Evolutionary conservation across 1,284 basidiomycete genomes (phyloP), one percentile per base, ranked within the genome.

Genomic region (Cerrena zonata): DNA sequence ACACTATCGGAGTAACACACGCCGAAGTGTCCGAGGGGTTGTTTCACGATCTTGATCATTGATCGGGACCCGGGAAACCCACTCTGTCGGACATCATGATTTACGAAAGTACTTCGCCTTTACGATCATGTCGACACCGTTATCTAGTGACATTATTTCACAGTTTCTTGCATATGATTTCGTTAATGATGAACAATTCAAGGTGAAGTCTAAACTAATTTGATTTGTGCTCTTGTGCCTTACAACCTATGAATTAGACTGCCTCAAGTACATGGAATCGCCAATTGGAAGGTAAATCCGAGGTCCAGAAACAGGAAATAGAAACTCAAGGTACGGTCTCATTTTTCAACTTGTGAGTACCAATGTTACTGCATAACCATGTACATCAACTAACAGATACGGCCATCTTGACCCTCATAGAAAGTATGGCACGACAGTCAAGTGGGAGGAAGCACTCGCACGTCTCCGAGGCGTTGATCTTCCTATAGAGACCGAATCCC

Each of bases 261-360:
- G n/a, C n/a, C n/a, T n/a, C n/a, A n/a, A n/a, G n/a, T n/a, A n/a
- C n/a, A n/a, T n/a, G n/a, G n/a, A n/a, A n/a, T n/a, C n/a, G n/a
- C n/a, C n/a, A n/a, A n/a, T n/a, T n/a, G 19, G 63, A 68, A 12
- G 66, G 64, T 5, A 67, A 71, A 34, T 56, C 73, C 0, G 63
- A 70, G 3, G 70, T 70, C n/a, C 70, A 74, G 27, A 67, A 64
- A 53, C 72, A 76, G 11, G 73, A 78, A 23, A 66, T 80, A 19
- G 49, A 81, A 37, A 70, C 76, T 4, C 74, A 73, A 37, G 78
- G 80, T 3, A 71, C 77, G 23, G 72, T 87, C 0, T 89, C 85
- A 63, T 89, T 86, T 65, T 89, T 86, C 67, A 85, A 85, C 59
- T 75, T 76, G 86, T 84, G 59, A 50, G 72, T 54, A 45, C 44